Base-by-base conservation (phyloP, 192 early-diverging fungal genomes). In the Lobosporangium transversale region DNA sequence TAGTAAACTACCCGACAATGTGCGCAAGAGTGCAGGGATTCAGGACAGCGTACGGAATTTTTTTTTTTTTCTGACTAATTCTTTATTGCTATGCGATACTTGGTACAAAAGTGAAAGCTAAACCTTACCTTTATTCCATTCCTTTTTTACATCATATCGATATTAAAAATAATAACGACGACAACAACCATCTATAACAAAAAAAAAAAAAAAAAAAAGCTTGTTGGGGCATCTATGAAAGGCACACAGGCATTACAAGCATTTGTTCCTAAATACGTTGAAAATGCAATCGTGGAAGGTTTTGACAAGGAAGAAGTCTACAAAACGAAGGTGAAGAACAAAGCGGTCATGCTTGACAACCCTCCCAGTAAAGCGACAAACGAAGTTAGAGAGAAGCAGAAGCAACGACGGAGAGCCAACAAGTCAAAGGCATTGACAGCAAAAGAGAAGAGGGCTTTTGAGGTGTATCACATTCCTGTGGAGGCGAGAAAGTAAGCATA, bases 401-500 rank as follows among this genome's bases (percentile, higher is more conserved):
- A 60, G 47, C 18, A 35, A 21, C 71, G 66, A 31, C 84, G 68
- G 60, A 58, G 68, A 24, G 59, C 62, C 23, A 75, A 73, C 43
- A 83, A 62, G 30, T 70, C 82, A 17, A 93, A 89, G 42, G 50
- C 62, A 2, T 79, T 96, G 51, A 90, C 87, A 18, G 81, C 89
- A 17, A 91, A 82, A 68, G 83, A 91, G 60, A 83, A 89, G 47
- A 84, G 85, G n/a, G 61, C 66, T 27, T 29, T 88, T 17, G 81
- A 83, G 7, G 70, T 92, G 4, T 90, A 91, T 59, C 87, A 90
- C 5, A 85, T 94, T 33, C 90, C 92, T 14, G 52, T 81, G 8
- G 86, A 85, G 0, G 58, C 76, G 33, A 80, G 81, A 33, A 79
- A 83, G 78, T 84, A 78, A 26, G 56, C 24, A 4, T 26, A 14